Evolutionary conservation across 371 early-diverging fungal species (phyloP).

Genomic region (Massospora cicadina): DNA sequence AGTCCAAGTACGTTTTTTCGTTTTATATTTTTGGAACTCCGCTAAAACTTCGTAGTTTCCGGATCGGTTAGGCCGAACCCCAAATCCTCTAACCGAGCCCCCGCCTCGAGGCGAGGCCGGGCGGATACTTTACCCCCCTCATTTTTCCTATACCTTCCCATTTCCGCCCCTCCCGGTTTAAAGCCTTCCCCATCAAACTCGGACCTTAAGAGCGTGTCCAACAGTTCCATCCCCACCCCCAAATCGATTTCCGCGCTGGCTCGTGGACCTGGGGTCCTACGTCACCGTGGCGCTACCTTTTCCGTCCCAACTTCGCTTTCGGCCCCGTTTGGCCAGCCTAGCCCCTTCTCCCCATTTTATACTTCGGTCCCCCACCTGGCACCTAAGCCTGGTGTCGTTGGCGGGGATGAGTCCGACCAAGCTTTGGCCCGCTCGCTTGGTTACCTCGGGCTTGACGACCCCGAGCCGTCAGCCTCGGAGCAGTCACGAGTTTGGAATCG

Average conservation of each 20-base stretch:
- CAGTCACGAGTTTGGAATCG: constrained; percentile 17
- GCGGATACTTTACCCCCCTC: constrained; percentile 8
- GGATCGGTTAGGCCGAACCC: not conserved
- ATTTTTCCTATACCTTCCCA: not conserved
- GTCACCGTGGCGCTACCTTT: constrained; percentile 7
- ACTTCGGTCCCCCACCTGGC: constrained; percentile 12
- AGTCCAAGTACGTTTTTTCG: not conserved
- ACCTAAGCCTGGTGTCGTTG: constrained; percentile 32
- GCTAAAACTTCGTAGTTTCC: not conserved
- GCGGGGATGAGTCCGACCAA: constrained; percentile 34
- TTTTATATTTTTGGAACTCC: too few relatives aligned
- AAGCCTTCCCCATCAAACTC: constrained; percentile 3
- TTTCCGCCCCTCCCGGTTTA: constrained; percentile 2
- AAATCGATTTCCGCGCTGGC: constrained; percentile 8
- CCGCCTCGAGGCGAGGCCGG: not conserved
- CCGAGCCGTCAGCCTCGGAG: constrained; percentile 12
- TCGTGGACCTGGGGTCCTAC: not conserved
- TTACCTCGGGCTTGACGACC: constrained; percentile 57
- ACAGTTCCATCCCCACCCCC: not conserved
- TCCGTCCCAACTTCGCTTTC: constrained; percentile 3
- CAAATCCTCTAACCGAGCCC: not conserved
- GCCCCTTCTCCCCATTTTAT: not conserved
- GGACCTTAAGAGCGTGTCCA: not conserved
- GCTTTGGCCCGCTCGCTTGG: constrained; percentile 53
- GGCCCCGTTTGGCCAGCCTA: not conserved